Evolutionary conservation across 495 filamentous ascomycete species (phyloP).

Genomic region (Lindgomyces ingoldianus): DNA sequence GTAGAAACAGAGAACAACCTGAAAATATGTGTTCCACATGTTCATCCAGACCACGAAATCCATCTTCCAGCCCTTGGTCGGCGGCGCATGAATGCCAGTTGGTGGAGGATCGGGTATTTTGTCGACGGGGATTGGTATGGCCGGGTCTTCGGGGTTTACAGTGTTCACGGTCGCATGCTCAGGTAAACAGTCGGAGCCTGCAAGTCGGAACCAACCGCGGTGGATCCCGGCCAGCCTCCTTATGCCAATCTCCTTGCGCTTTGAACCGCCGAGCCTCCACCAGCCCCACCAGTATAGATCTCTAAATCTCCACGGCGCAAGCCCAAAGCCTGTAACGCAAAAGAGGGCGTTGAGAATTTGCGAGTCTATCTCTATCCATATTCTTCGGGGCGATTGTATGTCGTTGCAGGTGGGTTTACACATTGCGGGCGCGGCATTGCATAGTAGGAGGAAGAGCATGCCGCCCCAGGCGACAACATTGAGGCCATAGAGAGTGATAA

Average conservation of each 20-base stretch:
- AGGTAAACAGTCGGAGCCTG: constrained; percentile 51
- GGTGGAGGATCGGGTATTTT: constrained; percentile 59
- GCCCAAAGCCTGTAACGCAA: constrained; percentile 82
- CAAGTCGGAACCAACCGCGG: constrained; percentile 67
- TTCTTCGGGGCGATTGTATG: constrained; percentile 68
- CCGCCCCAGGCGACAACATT: constrained; percentile 85
- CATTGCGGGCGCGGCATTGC: constrained; percentile 76
- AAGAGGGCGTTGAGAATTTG: constrained; percentile 87
- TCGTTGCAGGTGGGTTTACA: constrained; percentile 72
- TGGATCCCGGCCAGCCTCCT: constrained; percentile 67
- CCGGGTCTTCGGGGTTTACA: constrained; percentile 41
- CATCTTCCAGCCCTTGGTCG: constrained; percentile 71
- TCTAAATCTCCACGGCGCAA: constrained; percentile 82
- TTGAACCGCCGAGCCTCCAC: constrained; percentile 55
- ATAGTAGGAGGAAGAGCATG: constrained; percentile 84
- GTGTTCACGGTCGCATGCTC: neutral
- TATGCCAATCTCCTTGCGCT: constrained; percentile 55
- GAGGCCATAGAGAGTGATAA: constrained; percentile 75
- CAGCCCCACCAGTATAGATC: constrained; percentile 70
- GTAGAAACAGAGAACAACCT: constrained; percentile 66
- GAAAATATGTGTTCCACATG: constrained; percentile 74
- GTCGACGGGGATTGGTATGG: constrained; percentile 57
- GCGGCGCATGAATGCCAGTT: constrained; percentile 65
- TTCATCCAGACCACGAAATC: constrained; percentile 78
- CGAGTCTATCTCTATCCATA: constrained; percentile 83